A percentile compares a stretch with the other conserved stretches of the same genome.
Evolutionary conservation across 495 filamentous ascomycete species (phyloP).

Genomic region (Aspergillus egyptiacus): DNA sequence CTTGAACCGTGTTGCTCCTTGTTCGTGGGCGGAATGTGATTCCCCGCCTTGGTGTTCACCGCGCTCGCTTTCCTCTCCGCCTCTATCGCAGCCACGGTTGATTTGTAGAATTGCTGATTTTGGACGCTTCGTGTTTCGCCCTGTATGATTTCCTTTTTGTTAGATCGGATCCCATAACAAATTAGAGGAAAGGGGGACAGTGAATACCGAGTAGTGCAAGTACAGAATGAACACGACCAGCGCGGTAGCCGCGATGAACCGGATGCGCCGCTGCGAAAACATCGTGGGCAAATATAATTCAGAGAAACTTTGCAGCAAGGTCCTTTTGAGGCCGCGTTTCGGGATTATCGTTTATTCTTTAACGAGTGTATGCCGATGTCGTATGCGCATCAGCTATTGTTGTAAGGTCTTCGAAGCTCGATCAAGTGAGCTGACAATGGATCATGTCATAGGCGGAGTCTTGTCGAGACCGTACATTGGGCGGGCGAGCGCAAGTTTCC

Average conservation of each 20-base stretch:
- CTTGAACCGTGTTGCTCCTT: slow-evolving; percentile 32
- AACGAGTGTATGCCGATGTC: slow-evolving; percentile 1
- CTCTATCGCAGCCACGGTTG: slow-evolving; percentile 45
- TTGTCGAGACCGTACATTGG: slow-evolving; percentile 16
- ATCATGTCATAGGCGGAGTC: slow-evolving; percentile 19
- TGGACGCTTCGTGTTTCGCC: slow-evolving; percentile 38
- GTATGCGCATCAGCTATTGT: neutral
- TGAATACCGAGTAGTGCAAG: slow-evolving; percentile 56
- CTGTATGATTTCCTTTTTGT: slow-evolving; percentile 17
- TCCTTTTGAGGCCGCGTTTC: neutral
- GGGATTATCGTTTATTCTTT: neutral
- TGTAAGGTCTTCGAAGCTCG: neutral
- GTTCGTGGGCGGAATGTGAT: slow-evolving; percentile 29
- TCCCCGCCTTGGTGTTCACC: slow-evolving; percentile 28
- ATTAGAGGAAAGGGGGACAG: neutral
- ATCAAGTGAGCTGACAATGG: slow-evolving; percentile 1
- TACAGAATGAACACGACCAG: slow-evolving; percentile 52
- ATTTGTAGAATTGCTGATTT: slow-evolving; percentile 46
- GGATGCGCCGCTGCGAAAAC: slow-evolving; percentile 65
- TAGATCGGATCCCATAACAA: neutral
- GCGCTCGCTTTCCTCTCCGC: slow-evolving; percentile 29
- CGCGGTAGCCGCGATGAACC: slow-evolving; percentile 51
- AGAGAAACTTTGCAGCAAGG: neutral
- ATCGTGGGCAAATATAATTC: slow-evolving; percentile 39
- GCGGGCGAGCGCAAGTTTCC: neutral